phyloP scores from a whole-genome alignment of 495 filamentous ascomycete species.

The Penicillium herquei region DNA sequence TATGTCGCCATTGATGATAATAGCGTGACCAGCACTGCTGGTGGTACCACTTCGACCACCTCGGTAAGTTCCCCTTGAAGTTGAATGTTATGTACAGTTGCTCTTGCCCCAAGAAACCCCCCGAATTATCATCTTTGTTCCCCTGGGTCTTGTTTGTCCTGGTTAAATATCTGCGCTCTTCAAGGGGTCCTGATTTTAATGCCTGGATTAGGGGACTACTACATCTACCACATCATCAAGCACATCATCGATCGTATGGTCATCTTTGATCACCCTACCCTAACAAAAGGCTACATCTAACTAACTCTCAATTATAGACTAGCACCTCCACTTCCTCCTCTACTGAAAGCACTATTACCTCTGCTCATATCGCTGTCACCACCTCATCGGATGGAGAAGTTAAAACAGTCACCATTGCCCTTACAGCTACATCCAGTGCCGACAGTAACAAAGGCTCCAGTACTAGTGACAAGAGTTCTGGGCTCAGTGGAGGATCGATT shows the following conservation, averaged over 20 bases:
- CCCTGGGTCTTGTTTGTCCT: conserved; percentile 3
- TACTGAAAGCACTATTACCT: conserved; percentile 35
- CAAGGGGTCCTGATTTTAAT: conserved; percentile 20
- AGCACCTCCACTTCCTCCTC: conserved; percentile 24
- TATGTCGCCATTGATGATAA: conserved; percentile 47
- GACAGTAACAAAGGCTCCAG: conserved; percentile 11
- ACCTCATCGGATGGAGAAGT: conserved; percentile 47
- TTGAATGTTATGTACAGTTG: not conserved
- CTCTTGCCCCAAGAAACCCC: not conserved
- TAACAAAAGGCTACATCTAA: not conserved
- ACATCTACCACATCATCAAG: conserved; percentile 6
- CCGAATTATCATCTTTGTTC: not conserved
- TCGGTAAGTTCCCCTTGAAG: conserved; percentile 20
- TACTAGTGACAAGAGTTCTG: conserved; percentile 16
- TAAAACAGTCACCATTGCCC: conserved; percentile 52
- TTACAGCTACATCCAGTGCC: conserved; percentile 31
- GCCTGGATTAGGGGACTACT: conserved; percentile 21
- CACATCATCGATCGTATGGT: conserved; percentile 17
- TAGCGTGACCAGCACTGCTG: conserved; percentile 35
- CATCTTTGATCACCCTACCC: not conserved
- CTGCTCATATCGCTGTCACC: conserved; percentile 33
- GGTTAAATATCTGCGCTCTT: conserved; percentile 10
- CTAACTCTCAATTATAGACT: conserved; percentile 21
- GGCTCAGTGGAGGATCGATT: conserved; percentile 38
- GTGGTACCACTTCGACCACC: conserved; percentile 23